These are phyloP conservation scores for Lonicera japonica DNA, from an alignment of 129 eudicot species.

Conservation along the genomic window DNA sequence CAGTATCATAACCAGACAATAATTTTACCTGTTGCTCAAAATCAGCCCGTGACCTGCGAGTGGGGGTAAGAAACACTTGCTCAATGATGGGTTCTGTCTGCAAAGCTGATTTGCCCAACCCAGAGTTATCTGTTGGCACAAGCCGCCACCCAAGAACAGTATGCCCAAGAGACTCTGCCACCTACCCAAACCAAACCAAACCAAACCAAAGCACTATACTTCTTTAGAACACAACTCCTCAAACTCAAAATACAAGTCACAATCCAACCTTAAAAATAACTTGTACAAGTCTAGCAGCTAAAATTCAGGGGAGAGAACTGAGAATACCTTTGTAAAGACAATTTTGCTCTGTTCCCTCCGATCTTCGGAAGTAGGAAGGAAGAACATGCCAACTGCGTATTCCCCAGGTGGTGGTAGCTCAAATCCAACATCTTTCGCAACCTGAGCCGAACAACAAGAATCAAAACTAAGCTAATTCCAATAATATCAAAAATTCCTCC, in stretches of 20 bases:
- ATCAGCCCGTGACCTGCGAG: conserved; percentile 72
- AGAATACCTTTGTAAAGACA: conserved; percentile 81
- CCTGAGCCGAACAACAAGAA: conserved; percentile 34
- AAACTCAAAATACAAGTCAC: not conserved
- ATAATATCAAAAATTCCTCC: no score
- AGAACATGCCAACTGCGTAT: conserved; percentile 98
- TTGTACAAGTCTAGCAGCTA: not conserved
- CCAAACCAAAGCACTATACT: not conserved
- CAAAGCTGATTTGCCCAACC: conserved; percentile 82
- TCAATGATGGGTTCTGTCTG: conserved; percentile 95
- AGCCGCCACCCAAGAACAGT: conserved; percentile 96
- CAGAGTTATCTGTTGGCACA: conserved; percentile 94
- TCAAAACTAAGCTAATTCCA: no score
- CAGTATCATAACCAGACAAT: not conserved
- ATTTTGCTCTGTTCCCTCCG: conserved; percentile 90
- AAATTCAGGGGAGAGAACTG: not conserved
- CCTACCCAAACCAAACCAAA: conserved; percentile 36
- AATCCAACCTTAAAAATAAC: not conserved
- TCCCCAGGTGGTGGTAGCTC: conserved; percentile 84
- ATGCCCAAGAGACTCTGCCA: conserved; percentile 98
- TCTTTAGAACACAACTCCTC: not conserved
- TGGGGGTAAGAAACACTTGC: conserved; percentile 94
- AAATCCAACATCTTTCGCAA: conserved; percentile 73
- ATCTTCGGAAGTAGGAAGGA: conserved; percentile 80
- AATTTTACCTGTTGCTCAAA: conserved; percentile 93